Evolutionary conservation across 2,329 filamentous ascomycete species (phyloP), one percentile per base, ranked within the genome.

Genomic region (Stachybotrys chlorohalonatus): DNA sequence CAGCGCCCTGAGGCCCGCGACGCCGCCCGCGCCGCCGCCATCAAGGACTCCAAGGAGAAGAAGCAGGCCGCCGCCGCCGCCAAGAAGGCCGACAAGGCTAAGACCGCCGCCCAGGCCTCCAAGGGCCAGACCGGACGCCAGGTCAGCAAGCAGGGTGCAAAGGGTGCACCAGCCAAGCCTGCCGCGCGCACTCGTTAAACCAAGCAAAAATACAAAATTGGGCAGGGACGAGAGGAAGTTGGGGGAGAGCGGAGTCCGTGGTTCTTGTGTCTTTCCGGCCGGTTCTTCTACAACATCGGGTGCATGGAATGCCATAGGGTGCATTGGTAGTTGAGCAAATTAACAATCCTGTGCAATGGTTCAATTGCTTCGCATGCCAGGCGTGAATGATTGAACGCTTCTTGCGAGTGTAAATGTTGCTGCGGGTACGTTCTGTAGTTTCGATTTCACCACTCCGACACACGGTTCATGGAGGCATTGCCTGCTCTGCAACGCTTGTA

Each of bases 81-180:
- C 76, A 99, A 97, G 90, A 99, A 97, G 89, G 89, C 90, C 58
- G 92, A 97, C 80, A 99, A 99, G 90, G 94, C 94, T 70, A 97
- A 97, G 89, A 81, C 68, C 70, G 92, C 92, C 63, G 83, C 87
- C 65, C 69, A 66, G 59, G 83, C 86, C 65, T 78, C 86, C 73
- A 87, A 89, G 80, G 92, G 90, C 72, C 84, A 91, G 80, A 81
- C 83, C 65, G 75, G 78, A 70, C 86, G 89, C 76, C 89, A 95
- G 74, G 81, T 87, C 75, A 92, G 90, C 86, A 99, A 99, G 89
- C 90, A 96, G 84, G 91, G 90, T 71, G 87, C 90, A 64, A 96
- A 95, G 86, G 94, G 94, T 70, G 84, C 91, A 66, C 84, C 83
- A 68, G 77, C 80, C 72, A 96, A 96, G 88, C 86, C 90, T 68